These are phyloP conservation scores for Auriscalpium microsporum DNA, from an alignment of 768 basidiomycete genomes.

Conservation along the genomic window DNA sequence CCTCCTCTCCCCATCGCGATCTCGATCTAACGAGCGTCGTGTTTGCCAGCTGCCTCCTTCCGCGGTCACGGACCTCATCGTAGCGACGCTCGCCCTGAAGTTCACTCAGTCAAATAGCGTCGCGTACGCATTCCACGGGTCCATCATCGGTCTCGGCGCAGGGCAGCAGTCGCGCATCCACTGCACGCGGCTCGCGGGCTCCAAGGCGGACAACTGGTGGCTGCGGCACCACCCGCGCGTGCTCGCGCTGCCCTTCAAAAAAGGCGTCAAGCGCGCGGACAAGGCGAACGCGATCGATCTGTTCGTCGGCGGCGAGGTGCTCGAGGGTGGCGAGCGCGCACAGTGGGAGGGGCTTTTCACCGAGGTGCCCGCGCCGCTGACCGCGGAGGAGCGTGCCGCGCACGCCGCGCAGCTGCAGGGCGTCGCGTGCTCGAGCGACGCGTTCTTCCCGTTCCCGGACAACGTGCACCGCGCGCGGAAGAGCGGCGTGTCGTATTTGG, in stretches of 20 bases:
- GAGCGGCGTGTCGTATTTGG: slow-evolving; percentile 89
- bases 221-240: slow-evolving; percentile 94
- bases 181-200: slow-evolving; percentile 95
- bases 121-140: slow-evolving; percentile 86
- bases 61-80: slow-evolving; percentile 86
- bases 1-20: background rate
- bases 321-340: slow-evolving; percentile 80
- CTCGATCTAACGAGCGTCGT: background rate
- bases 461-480: slow-evolving; percentile 90
- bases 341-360: slow-evolving; percentile 93
- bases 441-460: slow-evolving; percentile 99
- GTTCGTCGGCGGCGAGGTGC: slow-evolving; percentile 82
- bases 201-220: slow-evolving; percentile 99
- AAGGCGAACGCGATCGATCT: slow-evolving; percentile 98
- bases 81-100: slow-evolving; percentile 93
- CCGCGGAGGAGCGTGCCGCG: slow-evolving; percentile 57
- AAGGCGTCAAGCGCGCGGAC: slow-evolving; percentile 94
- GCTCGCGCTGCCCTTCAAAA: slow-evolving; percentile 89
- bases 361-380: slow-evolving; percentile 54
- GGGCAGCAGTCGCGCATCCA: slow-evolving; percentile 99
- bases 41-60: slow-evolving; percentile 53
- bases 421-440: slow-evolving; percentile 92
- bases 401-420: slow-evolving; percentile 71
- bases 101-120: slow-evolving; percentile 99
- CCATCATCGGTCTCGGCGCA: slow-evolving; percentile 92